A percentile compares a stretch with the other conserved stretches of the same genome.
phyloP scores from a whole-genome alignment of 495 filamentous ascomycete species.

The Daldinia grandis region DNA sequence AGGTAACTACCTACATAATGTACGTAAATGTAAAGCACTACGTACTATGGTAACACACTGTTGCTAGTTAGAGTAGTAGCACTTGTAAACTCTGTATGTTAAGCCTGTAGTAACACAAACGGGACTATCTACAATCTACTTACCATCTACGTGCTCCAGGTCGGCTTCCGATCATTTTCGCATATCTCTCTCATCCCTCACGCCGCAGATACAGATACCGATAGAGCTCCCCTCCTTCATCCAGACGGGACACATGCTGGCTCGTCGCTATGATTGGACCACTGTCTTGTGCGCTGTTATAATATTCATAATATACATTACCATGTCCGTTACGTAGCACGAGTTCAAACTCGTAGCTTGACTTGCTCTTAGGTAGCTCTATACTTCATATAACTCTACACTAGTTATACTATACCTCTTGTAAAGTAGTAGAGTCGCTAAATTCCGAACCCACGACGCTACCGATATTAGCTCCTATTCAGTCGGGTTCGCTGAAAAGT shows the following conservation, averaged over 20 bases:
- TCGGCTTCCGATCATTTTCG: constrained; percentile 38
- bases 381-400: not conserved
- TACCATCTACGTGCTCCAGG: constrained; percentile 10
- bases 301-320: constrained; percentile 1
- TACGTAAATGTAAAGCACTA: not conserved
- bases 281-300: not conserved
- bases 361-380: not conserved
- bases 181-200: constrained; percentile 21
- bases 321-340: not conserved
- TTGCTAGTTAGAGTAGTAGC: not conserved
- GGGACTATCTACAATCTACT: constrained; percentile 11
- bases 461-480: constrained; percentile 5
- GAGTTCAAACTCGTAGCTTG: not conserved
- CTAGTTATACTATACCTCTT: not conserved
- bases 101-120: constrained; percentile 31
- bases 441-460: constrained; percentile 32
- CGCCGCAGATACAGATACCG: constrained; percentile 24
- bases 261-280: not conserved
- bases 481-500: constrained; percentile 15
- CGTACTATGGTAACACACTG: not conserved
- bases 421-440: constrained; percentile 9
- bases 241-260: not conserved
- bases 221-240: constrained; percentile 13
- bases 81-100: not conserved
- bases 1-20: no score